Percentiles rank a stretch among this genome's conserved stretches.
Evolutionary conservation across 2,329 filamentous ascomycete genomes (phyloP).

Genomic region (Alternaria brassicae): DNA sequence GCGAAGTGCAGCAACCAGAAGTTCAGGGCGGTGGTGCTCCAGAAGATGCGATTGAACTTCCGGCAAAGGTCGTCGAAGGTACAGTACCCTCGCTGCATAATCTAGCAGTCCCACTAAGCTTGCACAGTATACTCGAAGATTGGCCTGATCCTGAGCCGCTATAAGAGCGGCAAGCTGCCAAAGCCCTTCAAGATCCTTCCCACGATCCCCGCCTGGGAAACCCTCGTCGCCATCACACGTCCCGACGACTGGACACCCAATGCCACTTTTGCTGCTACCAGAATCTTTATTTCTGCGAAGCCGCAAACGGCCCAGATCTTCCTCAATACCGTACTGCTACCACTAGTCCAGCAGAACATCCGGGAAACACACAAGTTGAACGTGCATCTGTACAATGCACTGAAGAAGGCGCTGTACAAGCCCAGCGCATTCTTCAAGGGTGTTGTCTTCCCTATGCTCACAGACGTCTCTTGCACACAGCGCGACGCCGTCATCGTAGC

Average conservation of each 20-base stretch:
- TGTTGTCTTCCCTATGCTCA: slow-evolving; percentile 87
- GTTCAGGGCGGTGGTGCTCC: slow-evolving; percentile 64
- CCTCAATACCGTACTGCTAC: slow-evolving; percentile 84
- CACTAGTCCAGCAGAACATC: slow-evolving; percentile 92
- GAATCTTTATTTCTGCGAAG: slow-evolving; percentile 88
- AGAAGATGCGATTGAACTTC: slow-evolving; percentile 85
- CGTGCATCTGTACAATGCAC: slow-evolving; percentile 89
- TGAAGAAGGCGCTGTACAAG: slow-evolving; percentile 94
- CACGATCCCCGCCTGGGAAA: slow-evolving; percentile 89
- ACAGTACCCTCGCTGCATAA: background rate
- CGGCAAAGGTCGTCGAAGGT: slow-evolving; percentile 83
- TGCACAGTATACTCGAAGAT: slow-evolving; percentile 82
- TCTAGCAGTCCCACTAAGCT: slow-evolving; percentile 13
- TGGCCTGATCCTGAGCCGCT: slow-evolving; percentile 85
- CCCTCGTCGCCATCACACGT: slow-evolving; percentile 82
- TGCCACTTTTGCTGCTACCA: slow-evolving; percentile 85
- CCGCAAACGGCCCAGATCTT: slow-evolving; percentile 83
- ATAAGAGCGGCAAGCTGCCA: slow-evolving; percentile 94
- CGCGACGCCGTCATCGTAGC: slow-evolving; percentile 92
- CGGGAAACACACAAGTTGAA: slow-evolving; percentile 94
- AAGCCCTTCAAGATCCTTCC: slow-evolving; percentile 98
- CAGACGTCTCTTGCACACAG: slow-evolving; percentile 85
- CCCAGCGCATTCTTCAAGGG: slow-evolving; percentile 97
- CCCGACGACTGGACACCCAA: slow-evolving; percentile 82
- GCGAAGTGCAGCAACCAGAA: slow-evolving; percentile 51